Evolutionary conservation across 208 protist species (phyloP), one percentile per base, ranked within the genome.

Genomic region (Leishmania arabica): DNA sequence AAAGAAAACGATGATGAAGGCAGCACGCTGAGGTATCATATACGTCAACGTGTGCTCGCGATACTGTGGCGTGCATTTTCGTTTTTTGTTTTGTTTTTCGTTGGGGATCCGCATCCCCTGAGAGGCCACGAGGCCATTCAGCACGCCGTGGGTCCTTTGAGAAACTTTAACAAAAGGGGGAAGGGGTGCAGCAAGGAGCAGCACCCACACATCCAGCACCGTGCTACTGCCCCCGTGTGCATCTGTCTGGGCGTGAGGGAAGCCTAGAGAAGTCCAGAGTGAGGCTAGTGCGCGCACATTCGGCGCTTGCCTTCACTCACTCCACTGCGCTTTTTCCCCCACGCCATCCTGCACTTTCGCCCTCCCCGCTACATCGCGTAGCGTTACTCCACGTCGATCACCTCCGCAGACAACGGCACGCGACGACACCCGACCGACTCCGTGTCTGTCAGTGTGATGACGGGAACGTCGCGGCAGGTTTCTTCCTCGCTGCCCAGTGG

Each of bases 371-470:
- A 27, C 37, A 47, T 51, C 11, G 37, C 8, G 34, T 9, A 47
- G 15, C 56, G 40, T 74, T 75, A 86, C 53, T 82, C 82, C 49
- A 86, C 77, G 58, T 82, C 78, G 11, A 86, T 82, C 45, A 86
- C 82, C 51, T 86, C 62, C 11, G 78, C 74, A 54, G n/a, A 27
- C 19, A 77, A 81, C 42, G 76, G 68, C 58, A 54, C 53, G 51
- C 77, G 77, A 37, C 77, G 62, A 31, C 77, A 34, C 58, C 62
- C 70, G 27, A 81, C n/a, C 11, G 77, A 75, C 53, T 78, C 72
- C 11, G 81, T 68, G 71, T 81, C 81, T 47, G 81, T 80, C 4
- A 81, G 71, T 42, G 81, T 78, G 27, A 85, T 66, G 49, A 81
- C 68, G 49, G 31, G 54, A 17, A 0, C 56, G 40, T 17, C 72